A percentile compares a stretch with the other conserved stretches of the same genome.
Evolutionary conservation across 371 early-diverging fungal species (phyloP).

Genomic region (Gilbertella persicaria): DNA sequence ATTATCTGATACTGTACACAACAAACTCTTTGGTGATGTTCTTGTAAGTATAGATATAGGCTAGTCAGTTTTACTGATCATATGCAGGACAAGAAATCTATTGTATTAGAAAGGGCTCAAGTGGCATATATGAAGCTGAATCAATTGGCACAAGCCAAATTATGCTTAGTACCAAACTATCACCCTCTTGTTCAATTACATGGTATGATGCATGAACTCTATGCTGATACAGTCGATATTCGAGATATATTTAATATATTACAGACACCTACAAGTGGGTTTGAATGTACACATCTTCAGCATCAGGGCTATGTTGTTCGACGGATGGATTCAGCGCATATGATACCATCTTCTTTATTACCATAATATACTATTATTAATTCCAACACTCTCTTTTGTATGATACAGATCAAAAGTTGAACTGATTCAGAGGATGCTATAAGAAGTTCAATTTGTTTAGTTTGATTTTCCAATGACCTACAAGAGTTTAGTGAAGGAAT

Average conservation of each 20-base stretch:
- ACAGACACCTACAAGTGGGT: conserved; percentile 25
- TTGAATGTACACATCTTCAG: conserved; percentile 34
- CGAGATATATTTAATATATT: conserved; percentile 35
- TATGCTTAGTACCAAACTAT: conserved; percentile 20
- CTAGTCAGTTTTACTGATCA: not conserved
- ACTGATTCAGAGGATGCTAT: no score
- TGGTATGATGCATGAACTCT: conserved; percentile 35
- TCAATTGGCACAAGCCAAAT: conserved; percentile 30
- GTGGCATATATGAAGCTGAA: conserved; percentile 36
- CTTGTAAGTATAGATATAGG: conserved; percentile 21
- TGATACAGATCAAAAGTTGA: no score
- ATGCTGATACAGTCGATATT: conserved; percentile 30
- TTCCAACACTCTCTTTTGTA: no score
- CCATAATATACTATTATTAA: no score
- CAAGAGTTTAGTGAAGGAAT: no score
- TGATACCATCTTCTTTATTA: no score
- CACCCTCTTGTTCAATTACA: conserved; percentile 35
- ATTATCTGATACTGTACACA: conserved; percentile 41
- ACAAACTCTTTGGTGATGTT: conserved; percentile 40
- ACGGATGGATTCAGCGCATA: not conserved
- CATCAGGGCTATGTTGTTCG: conserved; percentile 37
- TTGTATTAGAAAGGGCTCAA: conserved; percentile 34
- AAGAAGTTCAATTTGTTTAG: no score
- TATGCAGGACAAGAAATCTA: conserved; percentile 20
- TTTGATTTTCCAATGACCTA: no score